Evolutionary conservation across 495 filamentous ascomycete genomes (phyloP).

Genomic region (Parathielavia appendiculata): DNA sequence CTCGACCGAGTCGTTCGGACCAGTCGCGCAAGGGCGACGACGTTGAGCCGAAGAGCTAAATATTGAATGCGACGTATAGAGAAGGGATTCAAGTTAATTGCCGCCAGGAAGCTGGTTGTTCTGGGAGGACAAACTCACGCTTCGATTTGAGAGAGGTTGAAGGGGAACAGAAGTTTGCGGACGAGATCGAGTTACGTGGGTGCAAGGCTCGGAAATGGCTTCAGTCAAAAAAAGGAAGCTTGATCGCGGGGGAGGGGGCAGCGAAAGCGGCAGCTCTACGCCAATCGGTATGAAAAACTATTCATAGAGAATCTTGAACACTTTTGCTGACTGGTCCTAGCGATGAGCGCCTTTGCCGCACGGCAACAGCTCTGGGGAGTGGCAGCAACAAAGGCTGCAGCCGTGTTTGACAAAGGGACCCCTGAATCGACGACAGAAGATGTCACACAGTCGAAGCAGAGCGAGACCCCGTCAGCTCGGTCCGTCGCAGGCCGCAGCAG

Average conservation of each 20-base stretch:
- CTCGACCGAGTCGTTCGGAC: not conserved
- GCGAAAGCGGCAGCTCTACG: conserved; percentile 21
- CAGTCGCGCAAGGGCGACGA: conserved; percentile 9
- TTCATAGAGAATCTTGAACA: not conserved
- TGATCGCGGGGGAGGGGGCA: conserved; percentile 23
- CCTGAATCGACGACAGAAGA: not conserved
- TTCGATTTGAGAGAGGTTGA: not conserved
- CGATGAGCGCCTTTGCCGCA: conserved; percentile 49
- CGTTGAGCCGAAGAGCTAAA: not conserved
- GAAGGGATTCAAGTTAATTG: not conserved
- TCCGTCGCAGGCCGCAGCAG: conserved; percentile 5
- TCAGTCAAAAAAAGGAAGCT: conserved; percentile 42
- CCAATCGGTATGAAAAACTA: conserved; percentile 12
- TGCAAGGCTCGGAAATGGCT: conserved; percentile 30
- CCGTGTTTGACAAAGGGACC: not conserved
- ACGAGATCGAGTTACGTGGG: not conserved
- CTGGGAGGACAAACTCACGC: not conserved
- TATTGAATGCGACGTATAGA: not conserved
- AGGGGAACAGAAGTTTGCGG: not conserved
- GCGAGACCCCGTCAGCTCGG: not conserved
- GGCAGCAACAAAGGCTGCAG: not conserved
- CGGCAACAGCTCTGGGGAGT: conserved; percentile 37
- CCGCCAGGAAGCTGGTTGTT: not conserved
- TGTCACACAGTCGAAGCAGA: not conserved
- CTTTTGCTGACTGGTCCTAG: conserved; percentile 24